Conservation (phyloP, 2,329 filamentous ascomycete genomes). For the Gnomoniopsis smithogilvyi region DNA sequence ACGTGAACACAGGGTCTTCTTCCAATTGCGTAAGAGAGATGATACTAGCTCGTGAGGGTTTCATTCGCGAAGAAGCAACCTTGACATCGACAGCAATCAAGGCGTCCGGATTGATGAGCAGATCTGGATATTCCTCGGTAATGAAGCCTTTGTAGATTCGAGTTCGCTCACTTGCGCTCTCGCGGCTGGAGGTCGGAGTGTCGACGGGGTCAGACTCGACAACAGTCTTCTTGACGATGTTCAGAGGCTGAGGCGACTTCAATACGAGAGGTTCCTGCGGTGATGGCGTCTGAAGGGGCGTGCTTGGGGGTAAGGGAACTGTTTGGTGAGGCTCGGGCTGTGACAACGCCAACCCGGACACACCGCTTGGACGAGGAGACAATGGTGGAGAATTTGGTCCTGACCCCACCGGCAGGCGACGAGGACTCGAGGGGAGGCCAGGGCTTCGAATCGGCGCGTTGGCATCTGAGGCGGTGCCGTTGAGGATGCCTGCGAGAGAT, state of each 20-base stretch:
- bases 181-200: slow-evolving; percentile 30
- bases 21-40: slow-evolving; percentile 76
- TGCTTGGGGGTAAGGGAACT: slow-evolving; percentile 68
- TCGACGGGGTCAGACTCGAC: slow-evolving; percentile 21
- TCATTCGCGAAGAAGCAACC: slow-evolving; percentile 92
- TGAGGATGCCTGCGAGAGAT: slow-evolving; percentile 53
- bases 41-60: slow-evolving; percentile 83
- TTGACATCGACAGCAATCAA: slow-evolving; percentile 80
- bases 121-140: slow-evolving; percentile 81
- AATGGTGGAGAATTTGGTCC: slow-evolving; percentile 62
- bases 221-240: slow-evolving; percentile 33
- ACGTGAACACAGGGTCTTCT: slow-evolving; percentile 90
- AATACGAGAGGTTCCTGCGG: slow-evolving; percentile 32
- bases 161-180: slow-evolving; percentile 38
- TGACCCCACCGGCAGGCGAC: slow-evolving; percentile 51
- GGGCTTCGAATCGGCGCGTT: slow-evolving; percentile 52
- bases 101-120: slow-evolving; percentile 84
- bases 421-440: slow-evolving; percentile 58
- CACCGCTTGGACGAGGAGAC: slow-evolving; percentile 55
- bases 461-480: slow-evolving; percentile 30
- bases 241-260: slow-evolving; percentile 38
- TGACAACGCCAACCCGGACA: slow-evolving; percentile 45
- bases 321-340: slow-evolving; percentile 72
- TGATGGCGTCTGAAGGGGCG: slow-evolving; percentile 61
- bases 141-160: slow-evolving; percentile 73